Conservation (phyloP, 148 eudicot genomes). For the Chenopodium quinoa region DNA sequence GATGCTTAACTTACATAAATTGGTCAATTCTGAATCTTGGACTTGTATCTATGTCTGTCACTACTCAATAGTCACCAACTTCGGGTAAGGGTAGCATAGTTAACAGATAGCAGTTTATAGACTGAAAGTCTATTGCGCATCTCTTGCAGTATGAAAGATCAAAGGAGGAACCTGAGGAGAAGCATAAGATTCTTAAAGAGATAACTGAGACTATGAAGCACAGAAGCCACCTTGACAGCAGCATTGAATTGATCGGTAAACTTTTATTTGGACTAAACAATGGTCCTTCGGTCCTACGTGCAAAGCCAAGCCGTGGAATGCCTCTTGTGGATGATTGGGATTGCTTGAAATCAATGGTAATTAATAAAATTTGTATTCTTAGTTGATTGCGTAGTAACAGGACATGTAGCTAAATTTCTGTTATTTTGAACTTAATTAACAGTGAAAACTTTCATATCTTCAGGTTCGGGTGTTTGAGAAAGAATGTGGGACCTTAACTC, state of each 20-base stretch:
- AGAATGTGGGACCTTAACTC: constrained; percentile 82
- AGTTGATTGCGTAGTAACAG: neutral
- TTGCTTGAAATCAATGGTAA: constrained; percentile 85
- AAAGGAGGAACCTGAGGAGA: constrained; percentile 33
- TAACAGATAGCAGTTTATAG: neutral
- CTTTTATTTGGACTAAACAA: constrained; percentile 58
- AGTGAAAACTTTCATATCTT: neutral
- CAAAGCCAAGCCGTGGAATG: constrained; percentile 39
- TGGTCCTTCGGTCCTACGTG: constrained; percentile 43
- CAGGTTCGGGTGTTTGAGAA: constrained; percentile 76
- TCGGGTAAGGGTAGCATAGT: neutral
- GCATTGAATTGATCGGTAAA: constrained; percentile 57
- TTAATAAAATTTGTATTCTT: neutral
- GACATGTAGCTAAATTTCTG: neutral
- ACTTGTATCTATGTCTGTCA: neutral
- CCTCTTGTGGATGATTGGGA: constrained; percentile 89
- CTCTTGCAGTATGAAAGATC: constrained; percentile 52
- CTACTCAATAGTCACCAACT: neutral
- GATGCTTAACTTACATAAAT: neutral
- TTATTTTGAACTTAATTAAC: neutral
- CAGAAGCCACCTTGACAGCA: constrained; percentile 64
- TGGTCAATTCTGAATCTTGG: neutral
- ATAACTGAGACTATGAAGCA: constrained; percentile 53
- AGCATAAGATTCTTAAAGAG: constrained; percentile 44
- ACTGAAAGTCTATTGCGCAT: neutral